Percentiles rank a stretch among this genome's conserved stretches.
These are phyloP conservation scores for Trichoderma citrinoviride DNA, from an alignment of 2,329 filamentous ascomycete species.

Conservation along the genomic window DNA sequence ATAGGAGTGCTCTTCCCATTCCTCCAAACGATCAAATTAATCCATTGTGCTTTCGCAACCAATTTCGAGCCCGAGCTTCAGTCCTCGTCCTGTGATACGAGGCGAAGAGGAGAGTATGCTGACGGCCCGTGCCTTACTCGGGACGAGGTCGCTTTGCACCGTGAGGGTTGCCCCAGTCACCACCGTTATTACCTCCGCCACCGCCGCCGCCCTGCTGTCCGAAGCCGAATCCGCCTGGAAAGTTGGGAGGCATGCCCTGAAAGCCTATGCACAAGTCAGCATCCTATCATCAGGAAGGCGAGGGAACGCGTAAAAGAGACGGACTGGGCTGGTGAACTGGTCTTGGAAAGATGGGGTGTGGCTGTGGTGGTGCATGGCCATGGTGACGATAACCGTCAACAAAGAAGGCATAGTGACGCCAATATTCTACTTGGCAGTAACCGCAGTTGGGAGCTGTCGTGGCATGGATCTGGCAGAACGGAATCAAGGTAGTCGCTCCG, in stretches of 20 bases:
- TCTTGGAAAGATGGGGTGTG: background rate
- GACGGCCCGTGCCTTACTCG: conserved; percentile 47
- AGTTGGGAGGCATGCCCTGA: conserved; percentile 66
- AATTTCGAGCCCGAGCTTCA: background rate
- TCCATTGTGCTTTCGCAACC: background rate
- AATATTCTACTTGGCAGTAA: conserved; percentile 10
- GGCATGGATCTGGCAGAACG: background rate
- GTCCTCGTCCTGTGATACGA: background rate
- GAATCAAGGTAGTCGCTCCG: no score
- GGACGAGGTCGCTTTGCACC: conserved; percentile 76
- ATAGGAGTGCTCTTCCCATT: background rate
- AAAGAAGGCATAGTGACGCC: conserved; percentile 6
- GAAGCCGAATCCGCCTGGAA: conserved; percentile 70
- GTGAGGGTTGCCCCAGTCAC: conserved; percentile 76
- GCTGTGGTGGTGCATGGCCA: conserved; percentile 3
- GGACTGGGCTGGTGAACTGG: conserved; percentile 1
- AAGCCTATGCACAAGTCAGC: conserved; percentile 50
- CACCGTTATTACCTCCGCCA: conserved; percentile 37
- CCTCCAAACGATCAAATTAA: background rate
- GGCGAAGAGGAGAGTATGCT: background rate
- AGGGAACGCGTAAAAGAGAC: background rate
- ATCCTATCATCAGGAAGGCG: background rate
- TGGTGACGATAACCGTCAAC: background rate
- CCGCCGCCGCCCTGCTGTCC: conserved; percentile 46
- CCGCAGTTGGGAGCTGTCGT: background rate